Percentiles rank a stretch among this genome's conserved stretches.
These are phyloP conservation scores for Aurinia saxatilis DNA, from an alignment of 345 rosid species.

Conservation along the genomic window DNA sequence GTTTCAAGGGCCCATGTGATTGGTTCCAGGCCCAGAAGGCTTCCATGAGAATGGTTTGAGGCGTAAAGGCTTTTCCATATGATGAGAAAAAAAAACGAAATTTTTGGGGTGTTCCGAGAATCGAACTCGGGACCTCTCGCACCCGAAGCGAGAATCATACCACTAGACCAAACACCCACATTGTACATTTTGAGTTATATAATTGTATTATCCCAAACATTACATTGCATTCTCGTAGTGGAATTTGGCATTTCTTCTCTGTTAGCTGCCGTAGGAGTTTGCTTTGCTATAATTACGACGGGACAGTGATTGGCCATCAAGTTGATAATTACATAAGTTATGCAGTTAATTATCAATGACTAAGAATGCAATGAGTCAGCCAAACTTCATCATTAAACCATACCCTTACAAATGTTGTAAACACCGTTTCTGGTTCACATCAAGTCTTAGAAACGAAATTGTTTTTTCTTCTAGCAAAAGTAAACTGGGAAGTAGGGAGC, in stretches of 20 bases:
- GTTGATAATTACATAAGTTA: too few relatives aligned
- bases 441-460: not conserved
- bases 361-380: not conserved
- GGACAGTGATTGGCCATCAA: too few relatives aligned
- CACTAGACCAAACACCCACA: conserved; percentile 86
- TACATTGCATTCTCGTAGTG: too few relatives aligned
- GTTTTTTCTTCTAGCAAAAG: not conserved
- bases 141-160: conserved; percentile 98
- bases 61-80: too few relatives aligned
- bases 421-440: not conserved
- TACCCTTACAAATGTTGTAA: not conserved
- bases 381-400: not conserved
- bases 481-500: not conserved
- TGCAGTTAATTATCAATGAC: too few relatives aligned
- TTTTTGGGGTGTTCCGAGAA: conserved; percentile 94
- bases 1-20: conserved; percentile 1
- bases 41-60: too few relatives aligned
- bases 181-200: accelerated
- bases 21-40: not conserved
- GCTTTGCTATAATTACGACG: not conserved
- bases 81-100: too few relatives aligned
- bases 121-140: conserved; percentile 97
- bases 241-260: too few relatives aligned
- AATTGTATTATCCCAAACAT: accelerated
- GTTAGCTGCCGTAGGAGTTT: too few relatives aligned